Evolutionary conservation across 257 asterid genomes (phyloP).

Genomic region (Ilex asprella): DNA sequence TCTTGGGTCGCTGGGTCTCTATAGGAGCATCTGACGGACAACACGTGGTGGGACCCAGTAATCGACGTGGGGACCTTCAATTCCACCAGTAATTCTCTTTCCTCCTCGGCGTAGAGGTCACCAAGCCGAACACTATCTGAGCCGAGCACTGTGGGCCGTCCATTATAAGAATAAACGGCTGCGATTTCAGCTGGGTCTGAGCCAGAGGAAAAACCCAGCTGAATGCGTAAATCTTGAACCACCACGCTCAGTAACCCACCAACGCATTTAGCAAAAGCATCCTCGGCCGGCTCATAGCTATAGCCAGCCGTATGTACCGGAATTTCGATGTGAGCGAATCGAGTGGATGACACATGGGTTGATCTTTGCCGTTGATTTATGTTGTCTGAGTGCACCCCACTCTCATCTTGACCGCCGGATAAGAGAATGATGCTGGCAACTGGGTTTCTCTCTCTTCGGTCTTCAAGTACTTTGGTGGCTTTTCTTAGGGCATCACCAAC

Average conservation of each 20-base stretch:
- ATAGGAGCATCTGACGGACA: conserved; percentile 44
- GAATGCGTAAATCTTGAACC: conserved; percentile 62
- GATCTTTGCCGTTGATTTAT: conserved; percentile 28
- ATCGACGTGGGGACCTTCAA: conserved; percentile 47
- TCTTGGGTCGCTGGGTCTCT: conserved; percentile 62
- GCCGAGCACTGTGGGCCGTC: conserved; percentile 42
- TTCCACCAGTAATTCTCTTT: conserved; percentile 58
- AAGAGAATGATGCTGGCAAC: conserved; percentile 73
- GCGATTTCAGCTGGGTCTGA: conserved; percentile 80
- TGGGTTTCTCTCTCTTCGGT: conserved; percentile 72
- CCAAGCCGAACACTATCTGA: conserved; percentile 56
- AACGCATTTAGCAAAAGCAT: conserved; percentile 78
- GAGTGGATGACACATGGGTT: conserved; percentile 39
- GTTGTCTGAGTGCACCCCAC: conserved; percentile 20
- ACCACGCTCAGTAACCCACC: conserved; percentile 81
- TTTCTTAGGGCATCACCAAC: conserved; percentile 63
- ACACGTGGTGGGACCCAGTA: conserved; percentile 54
- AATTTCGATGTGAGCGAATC: conserved; percentile 73
- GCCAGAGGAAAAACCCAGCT: conserved; percentile 49
- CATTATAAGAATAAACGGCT: conserved; percentile 56
- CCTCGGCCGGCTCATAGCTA: conserved; percentile 38
- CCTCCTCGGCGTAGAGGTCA: conserved; percentile 79
- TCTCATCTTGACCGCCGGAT: conserved; percentile 70
- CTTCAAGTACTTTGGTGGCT: conserved; percentile 73
- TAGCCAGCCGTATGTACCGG: conserved; percentile 67